Conservation (phyloP, 805 yeast species). For the Teunomyces stri region DNA sequence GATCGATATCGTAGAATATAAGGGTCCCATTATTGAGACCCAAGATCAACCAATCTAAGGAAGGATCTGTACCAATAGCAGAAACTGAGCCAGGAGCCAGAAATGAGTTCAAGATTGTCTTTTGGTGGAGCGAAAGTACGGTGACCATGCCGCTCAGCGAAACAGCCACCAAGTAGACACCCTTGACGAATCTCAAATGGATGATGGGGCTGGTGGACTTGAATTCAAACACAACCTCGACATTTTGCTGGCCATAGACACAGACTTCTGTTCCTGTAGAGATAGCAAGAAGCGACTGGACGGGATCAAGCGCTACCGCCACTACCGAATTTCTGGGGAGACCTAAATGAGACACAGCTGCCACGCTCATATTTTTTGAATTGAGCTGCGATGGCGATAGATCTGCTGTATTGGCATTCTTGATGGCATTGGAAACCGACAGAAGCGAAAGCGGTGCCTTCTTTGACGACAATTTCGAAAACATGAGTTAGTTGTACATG, state of each 20-base stretch:
- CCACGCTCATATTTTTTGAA: conserved; percentile 28
- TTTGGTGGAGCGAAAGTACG: conserved; percentile 68
- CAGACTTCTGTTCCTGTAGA: conserved; percentile 75
- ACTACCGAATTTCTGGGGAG: conserved; percentile 57
- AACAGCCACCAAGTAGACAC: conserved; percentile 74
- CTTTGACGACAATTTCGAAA: conserved; percentile 36
- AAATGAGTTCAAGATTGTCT: conserved; percentile 57
- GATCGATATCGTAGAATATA: conserved; percentile 75
- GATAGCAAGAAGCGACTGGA: conserved; percentile 80
- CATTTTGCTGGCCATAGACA: conserved; percentile 81
- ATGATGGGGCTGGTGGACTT: conserved; percentile 50
- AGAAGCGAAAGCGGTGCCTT: conserved; percentile 43
- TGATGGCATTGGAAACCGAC: conserved; percentile 41
- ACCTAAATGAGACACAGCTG: conserved; percentile 33
- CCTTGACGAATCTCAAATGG: conserved; percentile 67
- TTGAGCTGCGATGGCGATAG: conserved; percentile 33
- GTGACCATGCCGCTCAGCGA: conserved; percentile 59
- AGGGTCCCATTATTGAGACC: conserved; percentile 79
- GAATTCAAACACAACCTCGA: conserved; percentile 62
- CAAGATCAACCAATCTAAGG: conserved; percentile 79
- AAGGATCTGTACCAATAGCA: conserved; percentile 75
- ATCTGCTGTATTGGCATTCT: conserved; percentile 26
- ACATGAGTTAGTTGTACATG: conserved; percentile 21
- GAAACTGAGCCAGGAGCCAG: conserved; percentile 66
- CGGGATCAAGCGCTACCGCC: conserved; percentile 79